Base-by-base conservation (phyloP, 495 filamentous ascomycete species). In the Trichoderma asperelloides region DNA sequence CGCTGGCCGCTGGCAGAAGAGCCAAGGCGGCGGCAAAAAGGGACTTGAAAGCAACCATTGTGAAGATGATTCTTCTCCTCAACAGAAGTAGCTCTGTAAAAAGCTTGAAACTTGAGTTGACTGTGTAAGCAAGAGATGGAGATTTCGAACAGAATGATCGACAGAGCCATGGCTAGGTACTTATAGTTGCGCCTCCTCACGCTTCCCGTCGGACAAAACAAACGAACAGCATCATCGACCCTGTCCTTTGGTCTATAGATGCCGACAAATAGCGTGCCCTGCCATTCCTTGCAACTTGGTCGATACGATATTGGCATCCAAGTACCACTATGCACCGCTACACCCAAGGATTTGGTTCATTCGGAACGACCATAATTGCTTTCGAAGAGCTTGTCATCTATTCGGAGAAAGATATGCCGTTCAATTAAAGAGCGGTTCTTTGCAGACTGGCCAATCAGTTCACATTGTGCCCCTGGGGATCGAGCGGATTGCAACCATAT, bases 1-100 rank as follows among this genome's bases (percentile, higher is more conserved):
- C 69, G 12, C 69, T 62, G 70, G 70, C 63, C 62, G 62, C 40
- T 1, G 62, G 62, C 33, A 64, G 62, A 33, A 64, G 6, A 27
- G 62, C 62, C 62, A 64, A 6, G 33, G 30, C 40, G 33, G 62
- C 33, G 33, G 62, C 62, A 18, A 64, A 11, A 18, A 64, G 6
- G 40, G 62, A 64, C 62, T 64, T 27, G 33, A 64, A 2, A n/a
- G 62, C 62, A 64, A 64, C 62, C 62, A 64, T 64, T 60, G 11
- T 60, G n/a, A 23, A n/a, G 55, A 12, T 60, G 23, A n/a, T 27
- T 30, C 55, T 60, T 11, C 21, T 23, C 8, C n/a, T 55, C 21
- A 9, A 37, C 33, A 37, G 33, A 8, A 3, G 6, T 51, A 3
- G 16, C 25, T n/a, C 21, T 2, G 18, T 4, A 25, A 5, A 2